Conservation (phyloP, 2,329 filamentous ascomycete species). For the Fusarium bulbicola region DNA sequence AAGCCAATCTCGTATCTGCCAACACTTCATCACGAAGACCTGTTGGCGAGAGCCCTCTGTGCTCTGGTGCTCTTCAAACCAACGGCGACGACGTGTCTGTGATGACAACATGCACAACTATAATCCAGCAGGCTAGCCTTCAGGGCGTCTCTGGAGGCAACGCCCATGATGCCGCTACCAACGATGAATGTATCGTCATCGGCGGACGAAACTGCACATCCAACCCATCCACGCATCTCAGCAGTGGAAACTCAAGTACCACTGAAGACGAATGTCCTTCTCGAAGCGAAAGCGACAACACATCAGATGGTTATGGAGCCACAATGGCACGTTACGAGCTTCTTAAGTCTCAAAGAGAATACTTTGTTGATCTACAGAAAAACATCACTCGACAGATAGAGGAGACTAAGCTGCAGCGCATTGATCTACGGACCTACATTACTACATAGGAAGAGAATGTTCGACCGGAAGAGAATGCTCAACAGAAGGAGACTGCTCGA, state of each 20-base stretch:
- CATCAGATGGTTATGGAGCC: neutral
- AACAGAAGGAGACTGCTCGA: neutral
- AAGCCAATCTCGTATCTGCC: neutral
- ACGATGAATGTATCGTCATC: neutral
- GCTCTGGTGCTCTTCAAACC: neutral
- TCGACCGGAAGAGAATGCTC: neutral
- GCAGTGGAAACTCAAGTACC: neutral
- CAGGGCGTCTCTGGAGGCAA: neutral
- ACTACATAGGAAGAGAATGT: neutral
- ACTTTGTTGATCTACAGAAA: neutral
- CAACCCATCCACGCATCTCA: neutral
- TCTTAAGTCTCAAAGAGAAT: neutral
- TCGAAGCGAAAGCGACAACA: neutral
- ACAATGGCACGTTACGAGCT: neutral
- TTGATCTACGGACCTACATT: neutral
- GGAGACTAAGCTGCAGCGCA: neutral
- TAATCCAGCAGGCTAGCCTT: neutral
- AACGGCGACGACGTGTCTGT: neutral
- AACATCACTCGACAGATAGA: neutral
- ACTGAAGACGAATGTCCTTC: neutral
- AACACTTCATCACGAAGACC: neutral
- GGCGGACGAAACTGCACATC: neutral
- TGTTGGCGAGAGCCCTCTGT: neutral
- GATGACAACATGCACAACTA: neutral
- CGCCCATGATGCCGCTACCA: neutral